A percentile compares a stretch with the other conserved stretches of the same genome.
phyloP scores from a whole-genome alignment of 2,329 filamentous ascomycete genomes.

The Pseudogymnoascus sp. region DNA sequence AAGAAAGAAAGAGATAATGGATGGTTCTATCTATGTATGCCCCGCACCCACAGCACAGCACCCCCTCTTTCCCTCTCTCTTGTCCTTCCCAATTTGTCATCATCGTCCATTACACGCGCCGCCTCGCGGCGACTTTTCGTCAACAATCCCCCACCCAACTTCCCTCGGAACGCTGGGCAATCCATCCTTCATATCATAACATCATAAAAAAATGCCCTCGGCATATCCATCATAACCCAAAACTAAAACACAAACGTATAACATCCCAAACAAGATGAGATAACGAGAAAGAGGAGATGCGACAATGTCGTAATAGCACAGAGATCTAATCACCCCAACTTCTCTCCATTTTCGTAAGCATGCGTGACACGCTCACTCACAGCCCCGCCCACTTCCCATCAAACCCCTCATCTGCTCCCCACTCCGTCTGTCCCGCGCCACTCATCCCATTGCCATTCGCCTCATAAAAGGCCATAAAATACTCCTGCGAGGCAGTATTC shows the following conservation, averaged over 20 bases:
- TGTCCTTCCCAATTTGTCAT: neutral
- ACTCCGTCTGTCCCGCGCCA: neutral
- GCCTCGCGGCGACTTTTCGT: neutral
- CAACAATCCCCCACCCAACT: neutral
- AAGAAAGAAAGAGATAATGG: neutral
- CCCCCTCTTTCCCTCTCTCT: neutral
- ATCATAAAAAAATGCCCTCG: neutral
- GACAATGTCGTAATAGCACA: neutral
- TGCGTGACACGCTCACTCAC: neutral
- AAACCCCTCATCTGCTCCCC: neutral
- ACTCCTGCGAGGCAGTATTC: neutral
- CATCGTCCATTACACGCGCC: constrained; percentile 4
- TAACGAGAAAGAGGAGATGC: neutral
- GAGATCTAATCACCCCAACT: neutral
- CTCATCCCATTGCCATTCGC: too few relatives aligned
- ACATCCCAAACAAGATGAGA: neutral
- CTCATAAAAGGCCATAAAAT: neutral
- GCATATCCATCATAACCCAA: neutral
- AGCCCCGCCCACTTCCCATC: neutral
- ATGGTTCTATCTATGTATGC: constrained; percentile 2
- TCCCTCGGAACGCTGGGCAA: neutral
- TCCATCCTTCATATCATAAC: neutral
- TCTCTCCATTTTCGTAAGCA: neutral
- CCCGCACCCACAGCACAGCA: neutral
- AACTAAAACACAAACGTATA: neutral